Conservation (phyloP, 2,329 filamentous ascomycete genomes). For the Penicillium psychrosexuale region DNA sequence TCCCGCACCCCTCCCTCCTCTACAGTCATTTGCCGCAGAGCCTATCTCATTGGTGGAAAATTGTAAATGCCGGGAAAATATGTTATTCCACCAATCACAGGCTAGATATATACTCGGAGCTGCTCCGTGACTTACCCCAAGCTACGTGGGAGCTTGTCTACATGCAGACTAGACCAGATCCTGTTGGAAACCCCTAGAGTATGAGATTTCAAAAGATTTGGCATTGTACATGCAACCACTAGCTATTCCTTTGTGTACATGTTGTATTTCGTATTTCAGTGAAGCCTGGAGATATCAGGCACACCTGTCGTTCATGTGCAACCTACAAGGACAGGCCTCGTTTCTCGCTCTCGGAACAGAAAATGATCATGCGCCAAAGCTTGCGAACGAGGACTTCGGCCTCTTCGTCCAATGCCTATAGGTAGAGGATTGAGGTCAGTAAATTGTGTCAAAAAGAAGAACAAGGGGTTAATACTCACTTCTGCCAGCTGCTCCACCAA, state of each 20-base stretch:
- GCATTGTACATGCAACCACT: background rate
- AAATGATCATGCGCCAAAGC: constrained; percentile 97
- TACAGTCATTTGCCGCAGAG: background rate
- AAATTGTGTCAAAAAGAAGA: background rate
- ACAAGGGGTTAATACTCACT: constrained; percentile 51
- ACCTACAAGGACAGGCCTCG: constrained; percentile 68
- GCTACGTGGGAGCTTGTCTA: constrained; percentile 6
- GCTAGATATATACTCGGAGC: constrained; percentile 8
- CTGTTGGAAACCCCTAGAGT: background rate
- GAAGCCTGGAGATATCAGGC: background rate
- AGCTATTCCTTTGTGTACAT: background rate
- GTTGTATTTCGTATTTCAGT: background rate
- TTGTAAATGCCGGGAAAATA: constrained; percentile 11
- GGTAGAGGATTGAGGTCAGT: constrained; percentile 32
- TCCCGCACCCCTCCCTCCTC: constrained; percentile 16
- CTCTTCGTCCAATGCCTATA: constrained; percentile 84
- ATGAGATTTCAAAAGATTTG: background rate
- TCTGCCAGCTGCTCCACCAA: constrained; percentile 81
- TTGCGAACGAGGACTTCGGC: constrained; percentile 93
- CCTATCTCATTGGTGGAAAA: constrained; percentile 25
- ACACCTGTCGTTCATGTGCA: background rate
- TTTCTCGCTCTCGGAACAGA: constrained; percentile 94
- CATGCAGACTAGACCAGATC: background rate
- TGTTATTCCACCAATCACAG: constrained; percentile 26
- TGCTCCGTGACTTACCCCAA: constrained; percentile 16